Evolutionary conservation across 352 stramenopile genomes (phyloP).

Genomic region (Elongisporangium undulatum): DNA sequence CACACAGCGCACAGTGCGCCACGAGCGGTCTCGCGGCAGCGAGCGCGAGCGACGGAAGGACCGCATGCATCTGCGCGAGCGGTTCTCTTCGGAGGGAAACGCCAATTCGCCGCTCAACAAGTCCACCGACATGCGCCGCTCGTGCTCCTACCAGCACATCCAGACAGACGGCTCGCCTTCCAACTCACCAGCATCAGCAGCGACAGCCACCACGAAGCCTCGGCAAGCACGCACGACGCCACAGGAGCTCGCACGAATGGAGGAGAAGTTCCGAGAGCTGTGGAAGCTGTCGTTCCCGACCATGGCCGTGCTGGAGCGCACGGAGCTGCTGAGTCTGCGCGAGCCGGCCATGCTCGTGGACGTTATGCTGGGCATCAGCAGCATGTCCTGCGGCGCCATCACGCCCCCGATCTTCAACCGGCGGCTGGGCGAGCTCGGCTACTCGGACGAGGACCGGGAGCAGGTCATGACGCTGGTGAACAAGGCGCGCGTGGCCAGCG

Average conservation of each 20-base stretch:
- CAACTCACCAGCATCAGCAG: slow-evolving; percentile 4
- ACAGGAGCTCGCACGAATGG: slow-evolving; percentile 3
- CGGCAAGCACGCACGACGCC: slow-evolving; percentile 1
- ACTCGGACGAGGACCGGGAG: slow-evolving; percentile 48
- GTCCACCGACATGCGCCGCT: slow-evolving; percentile 18
- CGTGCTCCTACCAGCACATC: slow-evolving; percentile 49
- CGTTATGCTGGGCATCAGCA: slow-evolving; percentile 80
- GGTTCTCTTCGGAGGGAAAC: slow-evolving; percentile 50
- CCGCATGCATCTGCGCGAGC: slow-evolving; percentile 29
- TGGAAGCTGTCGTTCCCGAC: slow-evolving; percentile 77
- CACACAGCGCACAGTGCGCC: slow-evolving; percentile 15
- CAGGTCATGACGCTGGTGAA: slow-evolving; percentile 55
- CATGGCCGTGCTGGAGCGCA: slow-evolving; percentile 58
- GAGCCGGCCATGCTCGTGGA: slow-evolving; percentile 66
- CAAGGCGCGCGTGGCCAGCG: slow-evolving; percentile 25
- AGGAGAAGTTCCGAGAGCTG: slow-evolving; percentile 63
- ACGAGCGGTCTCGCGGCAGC: slow-evolving; percentile 19
- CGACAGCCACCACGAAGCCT: slow-evolving; percentile 4
- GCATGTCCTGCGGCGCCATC: slow-evolving; percentile 56
- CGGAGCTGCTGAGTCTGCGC: slow-evolving; percentile 55
- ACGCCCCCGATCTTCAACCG: slow-evolving; percentile 52
- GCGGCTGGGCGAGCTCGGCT: slow-evolving; percentile 55
- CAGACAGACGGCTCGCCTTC: slow-evolving; percentile 5
- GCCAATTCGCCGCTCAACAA: slow-evolving; percentile 13
- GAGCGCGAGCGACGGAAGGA: slow-evolving; percentile 28